Base-by-base conservation (phyloP, 192 early-diverging fungal genomes). In the Ambispora gerdemannii region DNA sequence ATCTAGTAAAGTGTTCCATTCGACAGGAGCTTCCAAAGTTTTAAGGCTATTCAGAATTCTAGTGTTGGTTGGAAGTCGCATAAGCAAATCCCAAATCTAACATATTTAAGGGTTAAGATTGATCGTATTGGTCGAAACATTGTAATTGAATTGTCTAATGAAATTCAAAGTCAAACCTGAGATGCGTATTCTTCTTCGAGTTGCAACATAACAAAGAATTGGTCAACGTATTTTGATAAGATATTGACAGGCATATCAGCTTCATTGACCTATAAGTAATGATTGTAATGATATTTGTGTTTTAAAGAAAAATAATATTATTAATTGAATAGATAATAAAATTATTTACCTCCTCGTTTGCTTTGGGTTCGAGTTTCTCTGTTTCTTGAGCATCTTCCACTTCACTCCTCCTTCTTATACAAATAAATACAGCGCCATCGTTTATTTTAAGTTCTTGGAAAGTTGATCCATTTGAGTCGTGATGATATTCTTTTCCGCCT, bases 151-250 rank as follows among this genome's bases (percentile, higher is more conserved):
- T n/a, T n/a, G 7, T 43, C 38, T 10, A 43, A 43, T 10, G 15
- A 43, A 43, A 56, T 17, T 33, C 4, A 24, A 63, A 28, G 43
- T 50, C 25, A 15, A 17, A 73, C 80, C 52, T 81, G 80, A n/a
- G 77, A 74, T 6, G 80, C 80, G 53, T 82, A 82, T 38, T 67
- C 67, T 51, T 79, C 78, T 22, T 82, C 78, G 47, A 82, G 36
- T 35, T 76, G 52, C 33, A 82, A 74, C 38, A 79, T 77, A 17
- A 67, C 55, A 19, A 78, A 76, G 27, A 82, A 69, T 13, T 75
- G 51, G 38, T 82, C 80, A 36, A 82, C 75, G 32, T 79, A 82
- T 28, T 72, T 74, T 27, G 76, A 70, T 11, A 82, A 52, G 20
- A 82, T 33, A 60, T 79, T 78, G 28, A 72, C 79, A 6, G 80